Conservation (phyloP, 345 rosid genomes). For the Anastatica hierochuntica region DNA sequence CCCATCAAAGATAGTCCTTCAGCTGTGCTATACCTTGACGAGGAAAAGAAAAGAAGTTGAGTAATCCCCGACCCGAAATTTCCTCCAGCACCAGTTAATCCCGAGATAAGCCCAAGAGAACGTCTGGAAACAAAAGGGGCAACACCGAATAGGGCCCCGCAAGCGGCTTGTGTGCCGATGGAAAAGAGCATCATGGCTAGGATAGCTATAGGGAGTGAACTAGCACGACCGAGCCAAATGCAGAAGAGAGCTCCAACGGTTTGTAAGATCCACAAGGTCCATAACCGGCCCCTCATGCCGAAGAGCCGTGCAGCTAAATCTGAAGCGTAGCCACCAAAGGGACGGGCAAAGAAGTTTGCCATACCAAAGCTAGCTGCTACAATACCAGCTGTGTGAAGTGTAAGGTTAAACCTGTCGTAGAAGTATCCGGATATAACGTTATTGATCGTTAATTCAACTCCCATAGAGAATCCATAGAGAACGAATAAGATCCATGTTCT, state of each 20-base stretch:
- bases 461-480: slow-evolving; percentile 69
- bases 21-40: slow-evolving; percentile 37
- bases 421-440: slow-evolving; percentile 63
- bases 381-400: slow-evolving; percentile 63
- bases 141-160: slow-evolving; percentile 76
- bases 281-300: slow-evolving; percentile 78
- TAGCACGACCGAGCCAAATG: slow-evolving; percentile 66
- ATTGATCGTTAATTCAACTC: slow-evolving; percentile 55
- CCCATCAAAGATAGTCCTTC: slow-evolving; percentile 63
- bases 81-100: slow-evolving; percentile 71
- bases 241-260: slow-evolving; percentile 70
- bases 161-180: slow-evolving; percentile 70
- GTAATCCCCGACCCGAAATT: slow-evolving; percentile 78
- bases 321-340: slow-evolving; percentile 66
- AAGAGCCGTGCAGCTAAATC: slow-evolving; percentile 49
- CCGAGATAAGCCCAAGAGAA: slow-evolving; percentile 63
- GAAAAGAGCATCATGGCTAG: slow-evolving; percentile 78
- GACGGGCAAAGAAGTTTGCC: slow-evolving; percentile 72
- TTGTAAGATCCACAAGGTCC: slow-evolving; percentile 71
- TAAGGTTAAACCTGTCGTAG: slow-evolving; percentile 58
- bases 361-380: slow-evolving; percentile 79
- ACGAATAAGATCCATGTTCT: slow-evolving; percentile 73
- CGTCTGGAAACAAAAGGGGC: slow-evolving; percentile 72
- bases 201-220: slow-evolving; percentile 58
- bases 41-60: slow-evolving; percentile 59